These are phyloP conservation scores for Truncatella angustata DNA, from an alignment of 2,329 filamentous ascomycete genomes.

Conservation along the genomic window DNA sequence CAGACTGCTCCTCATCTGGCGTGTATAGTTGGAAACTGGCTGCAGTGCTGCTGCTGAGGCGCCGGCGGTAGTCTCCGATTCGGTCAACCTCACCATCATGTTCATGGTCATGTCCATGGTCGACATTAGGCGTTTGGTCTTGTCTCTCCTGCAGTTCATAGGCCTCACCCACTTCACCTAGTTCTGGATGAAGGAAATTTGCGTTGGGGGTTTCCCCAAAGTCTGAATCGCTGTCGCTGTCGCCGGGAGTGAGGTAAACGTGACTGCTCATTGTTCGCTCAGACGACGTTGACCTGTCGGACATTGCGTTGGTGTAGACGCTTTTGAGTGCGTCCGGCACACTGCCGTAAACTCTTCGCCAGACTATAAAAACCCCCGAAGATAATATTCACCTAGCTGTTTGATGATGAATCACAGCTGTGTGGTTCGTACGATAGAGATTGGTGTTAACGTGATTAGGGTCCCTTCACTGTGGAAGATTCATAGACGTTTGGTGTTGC, in stretches of 20 bases:
- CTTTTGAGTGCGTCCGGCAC: too few species aligned
- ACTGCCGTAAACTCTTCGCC: too few species aligned
- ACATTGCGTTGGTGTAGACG: background rate
- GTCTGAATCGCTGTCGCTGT: constrained; percentile 4
- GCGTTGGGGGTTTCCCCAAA: constrained; percentile 3
- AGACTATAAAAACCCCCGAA: too few species aligned
- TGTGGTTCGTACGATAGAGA: too few species aligned
- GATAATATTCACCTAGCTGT: too few species aligned
- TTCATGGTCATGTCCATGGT: background rate
- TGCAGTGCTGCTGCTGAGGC: constrained; percentile 18
- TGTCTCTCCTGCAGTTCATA: constrained; percentile 13
- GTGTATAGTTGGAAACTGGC: constrained; percentile 38
- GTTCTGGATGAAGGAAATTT: background rate
- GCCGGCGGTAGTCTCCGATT: constrained; percentile 8
- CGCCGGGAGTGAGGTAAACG: background rate
- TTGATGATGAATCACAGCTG: too few species aligned
- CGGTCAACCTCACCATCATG: background rate
- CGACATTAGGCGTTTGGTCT: background rate
- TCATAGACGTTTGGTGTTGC: too few species aligned
- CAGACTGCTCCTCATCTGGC: constrained; percentile 67
- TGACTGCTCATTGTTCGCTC: background rate
- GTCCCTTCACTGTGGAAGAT: too few species aligned
- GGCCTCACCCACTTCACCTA: background rate
- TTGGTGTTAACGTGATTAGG: too few species aligned
- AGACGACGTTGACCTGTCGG: background rate